phyloP scores from a whole-genome alignment of 768 basidiomycete species.

The Fomitopsis serialis region DNA sequence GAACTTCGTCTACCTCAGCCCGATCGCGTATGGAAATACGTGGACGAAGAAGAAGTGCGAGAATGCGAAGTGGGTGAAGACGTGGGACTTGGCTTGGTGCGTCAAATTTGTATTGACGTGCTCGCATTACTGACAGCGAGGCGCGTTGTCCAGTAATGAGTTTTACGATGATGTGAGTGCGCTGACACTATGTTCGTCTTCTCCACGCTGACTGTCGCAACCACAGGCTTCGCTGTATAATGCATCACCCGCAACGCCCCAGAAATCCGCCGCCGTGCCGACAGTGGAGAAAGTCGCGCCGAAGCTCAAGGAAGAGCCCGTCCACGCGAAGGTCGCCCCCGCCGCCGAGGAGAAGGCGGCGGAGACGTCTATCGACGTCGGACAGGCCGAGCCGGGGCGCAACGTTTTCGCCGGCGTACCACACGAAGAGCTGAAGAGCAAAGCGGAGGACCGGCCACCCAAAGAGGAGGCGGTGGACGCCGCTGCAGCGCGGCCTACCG shows the following conservation, averaged over 20 bases:
- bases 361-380: conserved; percentile 33
- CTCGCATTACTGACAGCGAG: background rate
- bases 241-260: conserved; percentile 31
- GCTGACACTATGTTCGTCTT: background rate
- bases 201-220: background rate
- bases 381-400: conserved; percentile 65
- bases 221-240: conserved; percentile 55
- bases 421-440: conserved; percentile 45
- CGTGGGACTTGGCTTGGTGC: conserved; percentile 93
- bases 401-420: conserved; percentile 63
- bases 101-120: background rate
- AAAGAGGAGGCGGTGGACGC: background rate
- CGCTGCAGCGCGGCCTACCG: conserved; percentile 5
- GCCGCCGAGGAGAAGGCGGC: conserved; percentile 6
- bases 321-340: background rate
- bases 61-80: conserved; percentile 79
- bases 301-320: background rate
- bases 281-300: conserved; percentile 17
- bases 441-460: conserved; percentile 3
- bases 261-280: conserved; percentile 32
- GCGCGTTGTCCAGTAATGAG: conserved; percentile 43
- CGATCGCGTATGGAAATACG: conserved; percentile 74
- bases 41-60: conserved; percentile 85
- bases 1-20: conserved; percentile 75
- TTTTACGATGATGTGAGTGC: conserved; percentile 58